These are phyloP conservation scores for Fraxinus albicans DNA, from an alignment of 305 asterid species.

Conservation along the genomic window DNA sequence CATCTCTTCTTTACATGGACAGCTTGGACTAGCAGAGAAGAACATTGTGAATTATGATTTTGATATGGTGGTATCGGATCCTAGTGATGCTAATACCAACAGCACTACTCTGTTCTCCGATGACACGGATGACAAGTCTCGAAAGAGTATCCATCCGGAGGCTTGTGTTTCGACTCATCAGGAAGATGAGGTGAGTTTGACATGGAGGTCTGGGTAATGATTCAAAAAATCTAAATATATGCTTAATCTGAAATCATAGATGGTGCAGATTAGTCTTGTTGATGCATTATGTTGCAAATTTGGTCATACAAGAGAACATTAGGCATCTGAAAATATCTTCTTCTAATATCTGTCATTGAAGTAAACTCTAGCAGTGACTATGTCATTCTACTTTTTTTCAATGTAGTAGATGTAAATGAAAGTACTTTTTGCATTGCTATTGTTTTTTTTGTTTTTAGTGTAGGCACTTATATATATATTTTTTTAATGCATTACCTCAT, in stretches of 20 bases:
- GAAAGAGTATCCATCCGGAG: constrained; percentile 49
- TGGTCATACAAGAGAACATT: background rate
- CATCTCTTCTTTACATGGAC: constrained; percentile 38
- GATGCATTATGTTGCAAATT: background rate
- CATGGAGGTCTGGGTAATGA: background rate
- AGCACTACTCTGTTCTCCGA: constrained; percentile 95
- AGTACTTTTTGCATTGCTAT: background rate
- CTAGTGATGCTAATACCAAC: constrained; percentile 90
- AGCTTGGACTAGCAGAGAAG: constrained; percentile 99
- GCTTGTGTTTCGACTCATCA: constrained; percentile 48
- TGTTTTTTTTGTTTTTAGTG: background rate
- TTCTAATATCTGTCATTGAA: background rate
- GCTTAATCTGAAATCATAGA: background rate
- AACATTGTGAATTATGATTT: constrained; percentile 77
- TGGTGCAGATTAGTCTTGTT: background rate
- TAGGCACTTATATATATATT: background rate
- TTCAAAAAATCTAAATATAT: background rate
- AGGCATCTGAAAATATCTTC: background rate
- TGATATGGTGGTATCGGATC: constrained; percentile 80
- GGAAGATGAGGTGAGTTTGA: constrained; percentile 68
- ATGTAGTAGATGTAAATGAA: background rate
- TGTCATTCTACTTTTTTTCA: background rate
- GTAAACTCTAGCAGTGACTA: background rate
- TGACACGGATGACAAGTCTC: constrained; percentile 81
- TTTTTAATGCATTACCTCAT: background rate